These are phyloP conservation scores for Volvox carteri DNA, from an alignment of 163 green algal species.

Conservation along the genomic window DNA sequence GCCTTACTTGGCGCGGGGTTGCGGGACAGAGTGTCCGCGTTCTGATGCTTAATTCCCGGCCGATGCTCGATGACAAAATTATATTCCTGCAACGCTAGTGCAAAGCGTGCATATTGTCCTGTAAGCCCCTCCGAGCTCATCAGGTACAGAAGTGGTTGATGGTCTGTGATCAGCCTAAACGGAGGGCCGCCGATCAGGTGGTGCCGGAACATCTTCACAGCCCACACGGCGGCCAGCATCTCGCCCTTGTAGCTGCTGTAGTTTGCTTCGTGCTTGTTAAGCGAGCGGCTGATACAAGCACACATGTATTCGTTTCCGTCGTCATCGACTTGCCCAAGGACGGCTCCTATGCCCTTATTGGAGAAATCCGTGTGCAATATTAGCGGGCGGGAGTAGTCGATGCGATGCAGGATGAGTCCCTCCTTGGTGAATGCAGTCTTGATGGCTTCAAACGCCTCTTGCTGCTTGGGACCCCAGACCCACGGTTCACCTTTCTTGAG, in stretches of 20 bases:
- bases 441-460: conserved; percentile 1
- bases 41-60: conserved; percentile 47
- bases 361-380: conserved; percentile 62
- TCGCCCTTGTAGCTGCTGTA: conserved; percentile 64
- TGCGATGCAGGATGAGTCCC: background rate
- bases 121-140: conserved; percentile 54
- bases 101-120: conserved; percentile 60
- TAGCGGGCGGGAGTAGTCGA: conserved; percentile 41
- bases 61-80: conserved; percentile 57
- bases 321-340: conserved; percentile 49
- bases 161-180: conserved; percentile 63
- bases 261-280: conserved; percentile 59
- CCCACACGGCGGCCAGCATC: conserved; percentile 56
- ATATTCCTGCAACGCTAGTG: conserved; percentile 60
- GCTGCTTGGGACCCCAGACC: conserved; percentile 16
- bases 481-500: conserved; percentile 19
- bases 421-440: conserved; percentile 26
- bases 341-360: conserved; percentile 42
- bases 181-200: conserved; percentile 55
- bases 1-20: conserved; percentile 6
- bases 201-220: conserved; percentile 50
- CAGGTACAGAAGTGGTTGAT: conserved; percentile 63
- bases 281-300: conserved; percentile 54
- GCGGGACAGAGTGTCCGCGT: conserved; percentile 54
- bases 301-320: conserved; percentile 60